Conservation (phyloP, 2,329 filamentous ascomycete genomes). For the Dactylonectria estremocensis region DNA sequence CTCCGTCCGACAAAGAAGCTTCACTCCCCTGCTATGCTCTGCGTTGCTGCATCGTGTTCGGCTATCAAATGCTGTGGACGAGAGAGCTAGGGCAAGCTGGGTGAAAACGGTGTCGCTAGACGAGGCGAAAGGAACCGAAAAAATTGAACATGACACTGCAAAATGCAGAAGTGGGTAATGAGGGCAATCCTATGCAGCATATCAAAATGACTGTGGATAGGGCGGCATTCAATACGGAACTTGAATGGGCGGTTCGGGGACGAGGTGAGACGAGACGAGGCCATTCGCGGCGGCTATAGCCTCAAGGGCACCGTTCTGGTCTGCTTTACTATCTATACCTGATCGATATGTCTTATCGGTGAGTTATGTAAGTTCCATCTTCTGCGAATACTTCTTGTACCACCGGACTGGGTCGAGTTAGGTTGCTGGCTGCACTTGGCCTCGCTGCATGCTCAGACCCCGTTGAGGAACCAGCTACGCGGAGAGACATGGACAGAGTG, state of each 20-base stretch:
- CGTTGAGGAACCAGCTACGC: neutral
- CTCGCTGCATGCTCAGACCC: neutral
- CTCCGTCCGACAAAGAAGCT: neutral
- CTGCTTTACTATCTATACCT: too few species aligned
- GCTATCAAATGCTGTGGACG: neutral
- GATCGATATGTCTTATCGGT: too few species aligned
- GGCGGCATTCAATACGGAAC: neutral
- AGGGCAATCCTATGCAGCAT: neutral
- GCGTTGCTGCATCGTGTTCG: neutral
- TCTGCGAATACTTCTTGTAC: too few species aligned
- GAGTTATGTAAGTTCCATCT: too few species aligned
- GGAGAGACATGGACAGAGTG: neutral
- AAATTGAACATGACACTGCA: neutral
- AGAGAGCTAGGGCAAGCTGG: neutral
- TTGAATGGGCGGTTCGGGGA: neutral
- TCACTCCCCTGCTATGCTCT: neutral
- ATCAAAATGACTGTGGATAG: neutral
- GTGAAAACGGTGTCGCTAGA: neutral
- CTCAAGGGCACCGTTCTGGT: neutral
- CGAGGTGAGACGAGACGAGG: neutral
- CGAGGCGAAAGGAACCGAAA: neutral
- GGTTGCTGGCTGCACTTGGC: neutral
- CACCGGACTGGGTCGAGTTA: too few species aligned
- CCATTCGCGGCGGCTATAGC: neutral
- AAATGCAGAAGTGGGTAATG: conserved; percentile 2